These are phyloP conservation scores for Tulasnella sp. DNA, from an alignment of 768 basidiomycete species.

Conservation along the genomic window DNA sequence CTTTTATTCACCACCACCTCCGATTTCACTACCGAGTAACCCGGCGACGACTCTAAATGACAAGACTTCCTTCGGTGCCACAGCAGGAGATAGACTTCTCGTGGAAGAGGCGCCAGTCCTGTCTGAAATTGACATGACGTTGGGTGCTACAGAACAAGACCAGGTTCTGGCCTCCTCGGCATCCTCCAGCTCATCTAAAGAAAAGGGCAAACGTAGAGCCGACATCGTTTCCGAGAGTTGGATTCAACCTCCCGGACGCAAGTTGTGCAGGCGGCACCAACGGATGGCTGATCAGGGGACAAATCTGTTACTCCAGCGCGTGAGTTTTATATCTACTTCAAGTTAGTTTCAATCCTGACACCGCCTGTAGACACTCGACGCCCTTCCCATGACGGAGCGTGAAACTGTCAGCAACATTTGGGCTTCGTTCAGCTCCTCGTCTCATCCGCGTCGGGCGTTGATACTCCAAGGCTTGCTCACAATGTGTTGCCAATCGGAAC, in stretches of 20 bases:
- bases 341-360: not conserved
- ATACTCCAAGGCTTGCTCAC: conserved; percentile 95
- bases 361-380: conserved; percentile 66
- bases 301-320: conserved; percentile 84
- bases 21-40: not conserved
- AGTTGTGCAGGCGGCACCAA: conserved; percentile 87
- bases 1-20: not conserved
- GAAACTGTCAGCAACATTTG: conserved; percentile 85
- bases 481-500: conserved; percentile 98
- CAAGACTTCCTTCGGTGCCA: too few relatives aligned
- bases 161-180: too few relatives aligned
- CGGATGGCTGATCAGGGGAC: conserved; percentile 95
- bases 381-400: conserved; percentile 73
- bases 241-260: conserved; percentile 43
- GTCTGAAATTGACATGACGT: too few relatives aligned
- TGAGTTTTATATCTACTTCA: conserved; percentile 30
- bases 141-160: too few relatives aligned
- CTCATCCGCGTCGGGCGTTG: conserved; percentile 80
- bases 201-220: conserved; percentile 1
- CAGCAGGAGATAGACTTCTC: too few relatives aligned
- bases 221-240: not conserved
- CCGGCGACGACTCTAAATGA: not conserved
- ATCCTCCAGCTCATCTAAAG: not conserved
- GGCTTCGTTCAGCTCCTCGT: conserved; percentile 93
- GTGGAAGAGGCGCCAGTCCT: too few relatives aligned